Conservation (phyloP, 2,329 filamentous ascomycete genomes). For the Domatiomyces catenatus region DNA sequence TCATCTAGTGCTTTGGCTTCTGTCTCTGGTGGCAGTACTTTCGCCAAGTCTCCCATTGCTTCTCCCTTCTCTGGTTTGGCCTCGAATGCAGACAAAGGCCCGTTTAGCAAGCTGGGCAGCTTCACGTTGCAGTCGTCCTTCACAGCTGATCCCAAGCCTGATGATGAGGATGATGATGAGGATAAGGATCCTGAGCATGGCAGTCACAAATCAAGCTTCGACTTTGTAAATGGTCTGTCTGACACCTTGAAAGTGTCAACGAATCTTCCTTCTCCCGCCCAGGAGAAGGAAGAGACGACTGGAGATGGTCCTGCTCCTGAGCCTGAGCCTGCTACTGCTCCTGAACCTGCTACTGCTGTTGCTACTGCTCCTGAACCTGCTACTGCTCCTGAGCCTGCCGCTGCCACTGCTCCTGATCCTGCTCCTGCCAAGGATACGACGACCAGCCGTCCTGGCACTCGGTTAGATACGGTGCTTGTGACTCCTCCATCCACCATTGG, state of each 20-base stretch:
- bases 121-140: conserved; percentile 32
- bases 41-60: conserved; percentile 17
- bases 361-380: conserved; percentile 7
- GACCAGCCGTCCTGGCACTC: not conserved
- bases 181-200: conserved; percentile 22
- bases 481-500: conserved; percentile 16
- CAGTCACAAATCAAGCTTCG: conserved; percentile 18
- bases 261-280: conserved; percentile 10
- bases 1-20: conserved; percentile 19
- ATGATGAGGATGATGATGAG: conserved; percentile 27
- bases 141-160: conserved; percentile 20
- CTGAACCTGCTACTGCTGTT: conserved; percentile 3
- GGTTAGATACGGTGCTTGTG: conserved; percentile 3
- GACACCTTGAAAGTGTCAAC: conserved; percentile 23
- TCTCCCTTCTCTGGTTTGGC: conserved; percentile 17
- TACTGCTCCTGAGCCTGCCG: not conserved
- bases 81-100: conserved; percentile 18
- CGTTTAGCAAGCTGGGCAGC: conserved; percentile 14
- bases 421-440: conserved; percentile 5
- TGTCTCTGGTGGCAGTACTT: conserved; percentile 13
- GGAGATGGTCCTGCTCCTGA: conserved; percentile 10
- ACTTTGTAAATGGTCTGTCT: conserved; percentile 26
- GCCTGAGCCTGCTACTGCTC: conserved; percentile 6
- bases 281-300: conserved; percentile 19
- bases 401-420: conserved; percentile 5